Base-by-base conservation (phyloP, 2,329 filamentous ascomycete genomes). In the Fusarium nematophilum region DNA sequence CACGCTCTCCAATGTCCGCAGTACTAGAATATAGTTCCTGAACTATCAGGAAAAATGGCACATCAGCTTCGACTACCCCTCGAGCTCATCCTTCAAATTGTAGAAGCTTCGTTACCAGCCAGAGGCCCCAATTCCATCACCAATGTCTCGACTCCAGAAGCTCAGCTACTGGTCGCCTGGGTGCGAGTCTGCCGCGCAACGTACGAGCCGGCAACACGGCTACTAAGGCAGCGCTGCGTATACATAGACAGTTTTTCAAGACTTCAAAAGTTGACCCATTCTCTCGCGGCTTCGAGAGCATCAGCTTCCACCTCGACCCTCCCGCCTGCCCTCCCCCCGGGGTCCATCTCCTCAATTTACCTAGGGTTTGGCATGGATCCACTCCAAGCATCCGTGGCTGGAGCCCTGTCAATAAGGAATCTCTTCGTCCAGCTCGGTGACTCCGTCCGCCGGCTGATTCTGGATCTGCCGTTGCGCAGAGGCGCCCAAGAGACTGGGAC, bases 381-480 rank as follows among this genome's bases (percentile, higher is more conserved):
- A 4, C 37, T 58, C 7, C 47, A 48, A 18, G 37, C 46, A 0
- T 3, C 40, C 26, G 9, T 34, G 11, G 27, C 29, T 1, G 15
- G 10, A 0, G 43, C 43, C 3, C 15, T 21, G 34, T 8, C 40
- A 33, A 31, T 64, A 1, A 39, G 59, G 1, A 46, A 62, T 10
- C 11, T 65, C 0, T 44, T 65, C 4, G 9, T 40, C 6, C 14
- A 27, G 5, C 31, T 64, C 0, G 42, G 61, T 3, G 13, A 17
- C 10, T 65, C 62, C 0, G 10, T 65, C 1, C 57, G 53, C 14
- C 57, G 57, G 2, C 33, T 64, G 3, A 52, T 64, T 7, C 6
- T 65, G 10, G 61, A 64, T 25, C 17, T 64, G 3, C 61, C 61
- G 0, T 55, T 48, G 9, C 62, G 57, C 10, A 50, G 44, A 25